Evolutionary conservation across 2,329 filamentous ascomycete genomes (phyloP).

Genomic region (Ceratocystis huliohia): DNA sequence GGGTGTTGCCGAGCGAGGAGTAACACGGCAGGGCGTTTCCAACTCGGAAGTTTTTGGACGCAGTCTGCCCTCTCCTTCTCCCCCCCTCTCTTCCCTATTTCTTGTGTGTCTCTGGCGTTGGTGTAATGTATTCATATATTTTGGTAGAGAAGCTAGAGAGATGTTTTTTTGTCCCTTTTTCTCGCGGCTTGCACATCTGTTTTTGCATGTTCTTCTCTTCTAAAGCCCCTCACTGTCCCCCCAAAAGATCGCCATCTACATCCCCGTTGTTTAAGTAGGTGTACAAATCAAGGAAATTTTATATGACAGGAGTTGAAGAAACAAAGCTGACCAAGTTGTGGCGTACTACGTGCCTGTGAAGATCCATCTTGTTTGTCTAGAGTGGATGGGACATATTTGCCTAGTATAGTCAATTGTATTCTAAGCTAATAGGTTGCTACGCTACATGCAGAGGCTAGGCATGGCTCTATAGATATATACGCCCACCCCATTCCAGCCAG

Average conservation of each 20-base stretch:
- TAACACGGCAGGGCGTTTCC: too few relatives aligned
- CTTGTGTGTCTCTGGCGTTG: slow-evolving; percentile 4
- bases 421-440: too few relatives aligned
- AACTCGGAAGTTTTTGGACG: not conserved
- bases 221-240: not conserved
- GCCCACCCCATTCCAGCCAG: too few relatives aligned
- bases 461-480: too few relatives aligned
- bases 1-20: too few relatives aligned
- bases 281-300: not conserved
- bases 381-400: not conserved
- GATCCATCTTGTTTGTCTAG: not conserved
- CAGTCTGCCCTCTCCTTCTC: not conserved
- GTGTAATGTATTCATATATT: slow-evolving; percentile 21
- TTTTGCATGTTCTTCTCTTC: slow-evolving; percentile 15
- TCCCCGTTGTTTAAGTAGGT: not conserved
- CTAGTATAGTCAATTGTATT: too few relatives aligned
- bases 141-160: slow-evolving; percentile 17
- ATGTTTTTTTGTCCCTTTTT: slow-evolving; percentile 13
- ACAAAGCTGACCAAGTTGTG: not conserved
- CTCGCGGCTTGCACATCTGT: not conserved
- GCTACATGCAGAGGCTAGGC: too few relatives aligned
- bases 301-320: not conserved
- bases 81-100: not conserved
- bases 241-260: too few relatives aligned
- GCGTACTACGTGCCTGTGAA: not conserved